Evolutionary conservation across 106 monocot species (phyloP).

Genomic region (Dendrobium huoshanense): DNA sequence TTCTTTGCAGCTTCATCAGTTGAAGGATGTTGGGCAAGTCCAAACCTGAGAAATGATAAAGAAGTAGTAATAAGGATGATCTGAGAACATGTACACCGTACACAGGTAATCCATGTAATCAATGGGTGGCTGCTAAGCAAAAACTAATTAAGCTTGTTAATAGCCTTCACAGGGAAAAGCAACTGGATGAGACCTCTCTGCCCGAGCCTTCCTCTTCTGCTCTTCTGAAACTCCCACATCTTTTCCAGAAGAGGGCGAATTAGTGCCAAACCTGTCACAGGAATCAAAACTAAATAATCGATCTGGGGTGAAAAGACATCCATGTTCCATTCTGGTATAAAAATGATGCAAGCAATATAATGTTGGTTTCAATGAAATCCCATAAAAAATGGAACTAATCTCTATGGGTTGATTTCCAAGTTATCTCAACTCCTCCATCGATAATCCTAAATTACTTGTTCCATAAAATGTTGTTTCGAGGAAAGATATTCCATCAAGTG

Average conservation of each 20-base stretch:
- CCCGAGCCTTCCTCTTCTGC: slow-evolving; percentile 29
- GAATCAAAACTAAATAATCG: not conserved
- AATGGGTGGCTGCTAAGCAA: not conserved
- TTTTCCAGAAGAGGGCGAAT: not conserved
- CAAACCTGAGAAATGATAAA: slow-evolving; percentile 27
- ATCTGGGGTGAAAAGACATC: not conserved
- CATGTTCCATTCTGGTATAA: no score
- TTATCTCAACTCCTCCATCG: no score
- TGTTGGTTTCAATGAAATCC: no score
- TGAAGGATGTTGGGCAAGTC: slow-evolving; percentile 12
- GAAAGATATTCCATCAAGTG: not conserved
- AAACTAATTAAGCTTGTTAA: not conserved
- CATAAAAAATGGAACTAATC: no score
- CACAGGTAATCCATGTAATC: not conserved
- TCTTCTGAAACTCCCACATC: slow-evolving; percentile 19
- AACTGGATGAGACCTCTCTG: slow-evolving; percentile 17
- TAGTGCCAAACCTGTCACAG: slow-evolving; percentile 26
- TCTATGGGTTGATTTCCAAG: no score
- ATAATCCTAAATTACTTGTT: no score
- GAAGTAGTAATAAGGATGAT: not conserved
- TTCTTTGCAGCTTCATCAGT: slow-evolving; percentile 52
- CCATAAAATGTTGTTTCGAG: not conserved
- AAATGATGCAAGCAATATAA: no score
- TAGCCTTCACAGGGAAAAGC: not conserved
- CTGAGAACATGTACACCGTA: not conserved